Evolutionary conservation across 129 eudicot genomes (phyloP), one percentile per base, ranked within the genome.

Genomic region (Kitagawia praeruptora): DNA sequence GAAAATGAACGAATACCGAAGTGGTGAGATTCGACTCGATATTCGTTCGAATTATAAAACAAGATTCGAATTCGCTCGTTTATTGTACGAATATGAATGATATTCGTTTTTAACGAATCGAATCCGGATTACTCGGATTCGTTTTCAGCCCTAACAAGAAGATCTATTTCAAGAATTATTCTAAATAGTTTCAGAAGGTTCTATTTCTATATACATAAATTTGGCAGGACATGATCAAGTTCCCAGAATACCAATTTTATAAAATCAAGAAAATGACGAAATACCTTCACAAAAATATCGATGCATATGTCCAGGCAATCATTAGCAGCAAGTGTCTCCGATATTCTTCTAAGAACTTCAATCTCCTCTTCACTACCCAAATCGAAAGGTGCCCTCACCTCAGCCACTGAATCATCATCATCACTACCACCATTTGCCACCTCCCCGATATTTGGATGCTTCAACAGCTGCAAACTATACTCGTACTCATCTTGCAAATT

Each of bases 271-370:
- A 23, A 3, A 56, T 56, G 69, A 9, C 18, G 2, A 78, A 54
- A 78, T 84, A 86, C 97, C 93, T 90, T 92, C 13, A 92, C 93
- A 74, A 86, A 92, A 82, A 92, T 92, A 75, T 92, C 97, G 6
- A 92, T 92, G 66, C 93, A 92, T 70, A 92, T 92, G 81, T 90
- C 97, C 85, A 92, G 77, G 47, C 97, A 92, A 87, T 92, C 96
- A 78, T 89, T 92, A 44, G 93, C 82, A 39, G 93, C 85, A 82
- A 92, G 86, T 19, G 91, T 84, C 84, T 90, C 88, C 1, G 97
- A 88, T 72, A 92, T 92, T 79, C 87, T 83, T 71, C 85, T 75
- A 56, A 92, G 87, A 79, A 84, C 96, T 76, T 89, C 91, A 69
- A 90, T 79, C 84, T 92, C 97, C 86, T 86, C 66, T 27, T 88